A percentile compares a stretch with the other conserved stretches of the same genome.
These are phyloP conservation scores for Scedosporium aurantiacum DNA, from an alignment of 2,329 filamentous ascomycete species.

Conservation along the genomic window DNA sequence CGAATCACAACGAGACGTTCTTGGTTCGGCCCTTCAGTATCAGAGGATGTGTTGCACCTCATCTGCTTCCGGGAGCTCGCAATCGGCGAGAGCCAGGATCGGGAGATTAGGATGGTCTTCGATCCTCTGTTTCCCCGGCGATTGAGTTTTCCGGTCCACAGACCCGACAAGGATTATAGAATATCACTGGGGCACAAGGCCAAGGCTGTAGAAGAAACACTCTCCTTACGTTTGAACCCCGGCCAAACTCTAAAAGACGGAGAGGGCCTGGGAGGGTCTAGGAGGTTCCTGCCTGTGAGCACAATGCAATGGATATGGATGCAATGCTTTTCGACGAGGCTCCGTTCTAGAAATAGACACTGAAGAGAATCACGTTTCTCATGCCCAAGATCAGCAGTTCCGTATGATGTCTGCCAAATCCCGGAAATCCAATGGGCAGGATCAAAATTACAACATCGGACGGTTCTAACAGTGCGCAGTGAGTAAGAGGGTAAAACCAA, in stretches of 20 bases:
- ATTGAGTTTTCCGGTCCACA: neutral
- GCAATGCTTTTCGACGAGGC: neutral
- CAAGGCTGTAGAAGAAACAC: neutral
- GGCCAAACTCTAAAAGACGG: neutral
- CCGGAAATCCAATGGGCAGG: neutral
- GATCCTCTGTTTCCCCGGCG: neutral
- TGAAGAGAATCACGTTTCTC: neutral
- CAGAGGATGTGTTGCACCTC: neutral
- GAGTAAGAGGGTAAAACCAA: neutral
- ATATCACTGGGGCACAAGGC: neutral
- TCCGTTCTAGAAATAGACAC: slow-evolving; percentile 1
- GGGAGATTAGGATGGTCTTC: neutral
- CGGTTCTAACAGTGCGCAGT: neutral
- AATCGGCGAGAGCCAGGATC: neutral
- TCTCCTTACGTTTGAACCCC: neutral
- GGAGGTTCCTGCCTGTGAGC: neutral
- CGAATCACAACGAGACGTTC: too few species aligned
- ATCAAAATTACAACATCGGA: slow-evolving; percentile 1
- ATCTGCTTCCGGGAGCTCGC: neutral
- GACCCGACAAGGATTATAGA: neutral
- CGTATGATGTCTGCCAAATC: neutral
- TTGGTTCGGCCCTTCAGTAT: too few species aligned
- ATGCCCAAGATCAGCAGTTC: neutral
- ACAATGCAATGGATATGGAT: neutral
- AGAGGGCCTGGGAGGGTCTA: neutral